Evolutionary conservation across 2,329 filamentous ascomycete genomes (phyloP).

Genomic region (Hirsutella rhossiliensis): DNA sequence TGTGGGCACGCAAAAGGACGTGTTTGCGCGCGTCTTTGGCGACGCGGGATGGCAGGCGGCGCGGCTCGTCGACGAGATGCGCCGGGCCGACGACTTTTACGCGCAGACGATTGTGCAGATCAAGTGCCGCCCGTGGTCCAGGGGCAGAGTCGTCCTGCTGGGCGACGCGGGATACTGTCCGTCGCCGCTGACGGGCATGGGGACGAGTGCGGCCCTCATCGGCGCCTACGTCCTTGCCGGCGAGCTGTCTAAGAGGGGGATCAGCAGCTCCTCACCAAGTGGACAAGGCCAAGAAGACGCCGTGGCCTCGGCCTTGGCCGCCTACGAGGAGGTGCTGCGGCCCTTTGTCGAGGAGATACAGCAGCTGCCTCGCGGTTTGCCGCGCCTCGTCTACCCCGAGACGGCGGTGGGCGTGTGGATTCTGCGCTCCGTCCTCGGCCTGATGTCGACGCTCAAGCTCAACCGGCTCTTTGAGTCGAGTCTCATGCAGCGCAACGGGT

Average conservation of each 20-base stretch:
- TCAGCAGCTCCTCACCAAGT: too few relatives aligned
- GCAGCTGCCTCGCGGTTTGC: not conserved
- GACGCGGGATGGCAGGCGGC: conserved; percentile 29
- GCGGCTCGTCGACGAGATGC: conserved; percentile 22
- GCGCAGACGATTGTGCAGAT: conserved; percentile 29
- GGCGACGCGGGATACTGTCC: conserved; percentile 36
- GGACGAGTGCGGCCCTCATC: conserved; percentile 31
- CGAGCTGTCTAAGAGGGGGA: conserved; percentile 20
- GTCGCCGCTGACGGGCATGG: conserved; percentile 29
- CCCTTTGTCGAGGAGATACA: conserved; percentile 19
- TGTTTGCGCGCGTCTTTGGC: not conserved
- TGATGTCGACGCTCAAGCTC: not conserved
- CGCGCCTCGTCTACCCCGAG: not conserved
- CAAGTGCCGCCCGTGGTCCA: conserved; percentile 21
- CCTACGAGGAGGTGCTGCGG: conserved; percentile 27
- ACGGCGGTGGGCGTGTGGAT: not conserved
- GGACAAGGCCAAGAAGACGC: too few relatives aligned
- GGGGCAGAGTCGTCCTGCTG: conserved; percentile 30
- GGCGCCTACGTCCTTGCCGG: conserved; percentile 40
- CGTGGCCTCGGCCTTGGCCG: conserved; percentile 17
- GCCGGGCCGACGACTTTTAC: conserved; percentile 30
- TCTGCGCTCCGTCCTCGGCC: not conserved
- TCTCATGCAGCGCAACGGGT: not conserved
- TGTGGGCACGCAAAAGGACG: conserved; percentile 9
- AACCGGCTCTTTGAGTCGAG: not conserved